Conservation (phyloP, 768 basidiomycete genomes). For the Tricholoma sp. region DNA sequence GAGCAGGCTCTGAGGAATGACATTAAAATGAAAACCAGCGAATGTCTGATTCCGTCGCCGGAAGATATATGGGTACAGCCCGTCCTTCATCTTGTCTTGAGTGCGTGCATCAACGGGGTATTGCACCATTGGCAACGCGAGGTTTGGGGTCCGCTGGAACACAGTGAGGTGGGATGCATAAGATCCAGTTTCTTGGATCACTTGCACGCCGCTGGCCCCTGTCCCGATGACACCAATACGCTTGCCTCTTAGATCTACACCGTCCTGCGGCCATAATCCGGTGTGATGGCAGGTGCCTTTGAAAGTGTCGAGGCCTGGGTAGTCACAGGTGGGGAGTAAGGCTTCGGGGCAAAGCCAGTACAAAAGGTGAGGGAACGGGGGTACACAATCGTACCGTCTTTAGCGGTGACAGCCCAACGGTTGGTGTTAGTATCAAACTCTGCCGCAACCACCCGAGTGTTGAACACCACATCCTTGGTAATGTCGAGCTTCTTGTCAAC, state of each 20-base stretch:
- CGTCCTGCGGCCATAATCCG: slow-evolving; percentile 17
- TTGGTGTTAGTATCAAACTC: slow-evolving; percentile 13
- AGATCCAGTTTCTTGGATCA: slow-evolving; percentile 20
- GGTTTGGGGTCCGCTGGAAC: slow-evolving; percentile 24
- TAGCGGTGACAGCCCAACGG: slow-evolving; percentile 18
- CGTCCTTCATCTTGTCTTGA: slow-evolving; percentile 14
- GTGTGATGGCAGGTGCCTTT: slow-evolving; percentile 21
- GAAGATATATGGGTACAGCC: slow-evolving; percentile 16
- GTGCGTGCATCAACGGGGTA: slow-evolving; percentile 7
- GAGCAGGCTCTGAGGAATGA: slow-evolving; percentile 8
- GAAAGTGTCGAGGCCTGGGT: slow-evolving; percentile 19
- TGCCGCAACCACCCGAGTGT: slow-evolving; percentile 18
- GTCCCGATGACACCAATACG: slow-evolving; percentile 24
- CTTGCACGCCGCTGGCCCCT: slow-evolving; percentile 22
- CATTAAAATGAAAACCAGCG: slow-evolving; percentile 13
- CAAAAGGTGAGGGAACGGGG: slow-evolving; percentile 19
- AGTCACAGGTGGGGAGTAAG: slow-evolving; percentile 16
- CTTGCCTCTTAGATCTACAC: slow-evolving; percentile 17
- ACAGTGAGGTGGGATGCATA: slow-evolving; percentile 19
- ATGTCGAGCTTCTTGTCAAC: slow-evolving; percentile 22
- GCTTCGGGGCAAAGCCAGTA: slow-evolving; percentile 21
- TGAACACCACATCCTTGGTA: slow-evolving; percentile 17
- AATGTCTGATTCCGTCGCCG: slow-evolving; percentile 17
- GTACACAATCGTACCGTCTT: slow-evolving; percentile 11
- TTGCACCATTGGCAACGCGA: slow-evolving; percentile 20